A percentile compares a stretch with the other conserved stretches of the same genome.
Evolutionary conservation across 1,284 basidiomycete species (phyloP).

Genomic region (Ceratobasidium sp.): DNA sequence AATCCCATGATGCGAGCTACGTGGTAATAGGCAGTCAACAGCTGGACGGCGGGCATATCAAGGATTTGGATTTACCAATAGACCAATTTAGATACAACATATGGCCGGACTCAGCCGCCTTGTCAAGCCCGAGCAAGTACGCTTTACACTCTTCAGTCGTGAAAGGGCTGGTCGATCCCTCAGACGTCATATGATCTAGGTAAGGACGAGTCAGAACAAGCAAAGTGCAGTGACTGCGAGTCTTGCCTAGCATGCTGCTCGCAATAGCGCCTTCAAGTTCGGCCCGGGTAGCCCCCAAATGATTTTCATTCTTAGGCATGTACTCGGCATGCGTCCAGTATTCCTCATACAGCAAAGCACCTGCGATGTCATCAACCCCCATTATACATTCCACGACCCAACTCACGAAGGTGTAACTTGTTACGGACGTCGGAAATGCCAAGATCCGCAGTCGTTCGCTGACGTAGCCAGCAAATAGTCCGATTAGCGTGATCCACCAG

Average conservation of each 20-base stretch:
- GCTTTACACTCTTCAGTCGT: slow-evolving; percentile 28
- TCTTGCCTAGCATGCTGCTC: slow-evolving; percentile 33
- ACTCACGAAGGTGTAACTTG: slow-evolving; percentile 19
- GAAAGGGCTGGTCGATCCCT: slow-evolving; percentile 39
- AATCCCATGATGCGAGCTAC: slow-evolving; percentile 32
- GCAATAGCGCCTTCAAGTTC: slow-evolving; percentile 36
- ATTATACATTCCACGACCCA: background rate
- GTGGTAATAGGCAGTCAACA: background rate
- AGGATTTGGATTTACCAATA: slow-evolving; percentile 3
- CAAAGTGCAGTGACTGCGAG: background rate
- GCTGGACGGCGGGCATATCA: too few species aligned
- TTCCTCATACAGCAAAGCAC: slow-evolving; percentile 37
- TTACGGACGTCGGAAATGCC: slow-evolving; percentile 24
- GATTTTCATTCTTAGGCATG: slow-evolving; percentile 36
- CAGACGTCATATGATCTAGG: slow-evolving; percentile 40
- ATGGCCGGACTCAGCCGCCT: slow-evolving; percentile 32
- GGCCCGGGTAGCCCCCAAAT: slow-evolving; percentile 1
- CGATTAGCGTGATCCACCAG: slow-evolving; percentile 24
- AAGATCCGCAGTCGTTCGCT: slow-evolving; percentile 20
- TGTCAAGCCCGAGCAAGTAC: slow-evolving; percentile 30
- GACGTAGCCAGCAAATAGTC: slow-evolving; percentile 30
- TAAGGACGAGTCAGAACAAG: background rate
- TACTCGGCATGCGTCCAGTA: slow-evolving; percentile 41
- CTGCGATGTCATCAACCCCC: slow-evolving; percentile 5
- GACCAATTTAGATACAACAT: slow-evolving; percentile 27